Evolutionary conservation across 1,284 basidiomycete species (phyloP), one percentile per base, ranked within the genome.

Genomic region (Ceraceosorus guamensis): DNA sequence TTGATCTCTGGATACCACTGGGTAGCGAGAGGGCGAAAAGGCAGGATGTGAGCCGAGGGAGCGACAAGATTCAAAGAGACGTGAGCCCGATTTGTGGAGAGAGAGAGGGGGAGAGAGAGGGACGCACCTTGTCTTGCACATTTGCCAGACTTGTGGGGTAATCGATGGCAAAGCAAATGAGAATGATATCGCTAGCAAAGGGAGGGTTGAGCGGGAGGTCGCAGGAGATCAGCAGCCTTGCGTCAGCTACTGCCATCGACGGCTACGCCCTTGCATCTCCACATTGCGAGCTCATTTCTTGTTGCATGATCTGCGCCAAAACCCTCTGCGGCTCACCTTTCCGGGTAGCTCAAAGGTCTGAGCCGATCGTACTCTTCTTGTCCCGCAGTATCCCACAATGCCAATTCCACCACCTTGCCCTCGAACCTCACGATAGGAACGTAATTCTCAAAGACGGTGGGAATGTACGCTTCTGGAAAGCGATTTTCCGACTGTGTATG

Each of bases 1-100:
- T 89, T 86, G 58, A 98, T 89, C 79, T 99, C 93, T 32, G 92
- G 91, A 78, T 87, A 90, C 93, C 93, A 98, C 89, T 93, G 76
- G 24, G 13, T 39, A 33, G 37, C 24, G 16, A 33, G 48, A 41
- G 46, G 1, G 45, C 30, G 31, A 46, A 33, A 24, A 6, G 6
- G 5, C 24, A 46, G 35, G 43, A 11, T 44, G 33, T 34, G 47
- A 63, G 3, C 24, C 30, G 41, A 24, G 3, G 24, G 24, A 24
- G 24, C 24, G 24, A 24, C 24, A 24, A 24, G 24, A 24, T 24
- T 24, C 24, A 24, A 24, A 24, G 24, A 24, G 24, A 24, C 1
- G 24, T 24, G 24, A 24, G 24, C 24, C 24, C 3, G 24, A 24
- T 24, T 24, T 24, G 24, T 1, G 3, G 24, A 18, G 32, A 53